Conservation (phyloP, 176 grass and related monocot genomes). For the Eleusine coracana region DNA sequence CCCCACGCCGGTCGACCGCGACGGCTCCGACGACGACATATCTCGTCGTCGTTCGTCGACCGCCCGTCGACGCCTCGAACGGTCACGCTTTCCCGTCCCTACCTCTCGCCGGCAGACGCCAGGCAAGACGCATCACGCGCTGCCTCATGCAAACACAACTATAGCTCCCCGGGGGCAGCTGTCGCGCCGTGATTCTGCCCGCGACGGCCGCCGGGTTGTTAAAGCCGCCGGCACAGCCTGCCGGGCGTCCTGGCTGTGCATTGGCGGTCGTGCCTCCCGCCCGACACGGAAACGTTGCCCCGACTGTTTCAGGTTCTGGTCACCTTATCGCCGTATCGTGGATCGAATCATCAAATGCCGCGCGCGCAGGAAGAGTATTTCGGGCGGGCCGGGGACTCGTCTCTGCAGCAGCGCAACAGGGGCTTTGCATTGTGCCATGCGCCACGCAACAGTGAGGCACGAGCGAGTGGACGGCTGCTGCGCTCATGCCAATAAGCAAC, state of each 20-base stretch:
- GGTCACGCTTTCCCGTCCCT: conserved; percentile 17
- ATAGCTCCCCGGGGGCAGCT: not conserved
- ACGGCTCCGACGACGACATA: conserved; percentile 44
- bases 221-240: not conserved
- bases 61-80: conserved; percentile 41
- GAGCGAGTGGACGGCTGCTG: not conserved
- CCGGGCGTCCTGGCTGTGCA: not conserved
- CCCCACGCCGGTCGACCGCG: conserved; percentile 22
- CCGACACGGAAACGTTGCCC: conserved; percentile 43
- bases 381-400: no score
- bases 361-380: not conserved
- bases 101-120: conserved; percentile 6
- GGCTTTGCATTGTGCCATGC: not conserved
- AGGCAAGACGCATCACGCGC: not conserved
- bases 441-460: not conserved
- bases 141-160: not conserved
- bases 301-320: conserved; percentile 47
- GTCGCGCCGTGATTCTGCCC: not conserved
- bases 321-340: conserved; percentile 25
- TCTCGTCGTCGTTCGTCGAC: conserved; percentile 41
- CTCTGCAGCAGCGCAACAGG: not conserved
- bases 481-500: conserved; percentile 13
- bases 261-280: not conserved
- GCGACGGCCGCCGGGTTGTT: not conserved
- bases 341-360: not conserved